Base-by-base conservation (phyloP, 495 filamentous ascomycete species). In the Penicillium bovifimosum region DNA sequence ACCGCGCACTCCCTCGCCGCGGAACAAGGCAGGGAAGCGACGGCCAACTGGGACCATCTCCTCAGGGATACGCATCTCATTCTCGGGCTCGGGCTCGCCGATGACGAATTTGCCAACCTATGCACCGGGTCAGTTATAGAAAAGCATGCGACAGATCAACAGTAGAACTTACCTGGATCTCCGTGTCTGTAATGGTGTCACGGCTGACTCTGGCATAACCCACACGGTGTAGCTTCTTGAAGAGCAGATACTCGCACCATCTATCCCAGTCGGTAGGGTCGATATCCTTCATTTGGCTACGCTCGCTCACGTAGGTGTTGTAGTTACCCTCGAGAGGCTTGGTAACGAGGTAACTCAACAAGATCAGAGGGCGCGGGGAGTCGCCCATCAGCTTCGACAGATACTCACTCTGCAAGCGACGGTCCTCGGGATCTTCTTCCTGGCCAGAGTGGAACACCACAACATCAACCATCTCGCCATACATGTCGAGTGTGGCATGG, bases 221-320 rank as follows among this genome's bases (percentile, higher is more conserved):
- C 3, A 86, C 85, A 55, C 91, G 77, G 67, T 84, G 86, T 45
- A 99, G 68, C 9, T 85, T 86, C 75, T 96, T 96, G 76, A 87
- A 99, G 45, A 99, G 76, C 56, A 99, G 93, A 63, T 99, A 99
- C 75, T 99, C 93, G 73, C 95, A 99, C 95, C 95, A 99, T 50
- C 95, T 75, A 70, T 98, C 93, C 90, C 90, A 96, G 63, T 99
- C 95, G 11, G 76, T 86, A 8, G 84, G 80, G 59, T 99, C 95
- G 46, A 99, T 93, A 62, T 99, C 95, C 58, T 86, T 84, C 95
- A 99, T 99, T 17, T 88, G 86, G 51, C 86, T 92, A 41, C 74
- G 64, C 18, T 92, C 82, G 40, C 88, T 86, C 26, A 99, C 95
- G 62, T 96, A 97, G 1, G 84, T 96, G 67, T 97, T 95, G 75